Base-by-base conservation (phyloP, 2,329 filamentous ascomycete species). In the Knufia fluminis region DNA sequence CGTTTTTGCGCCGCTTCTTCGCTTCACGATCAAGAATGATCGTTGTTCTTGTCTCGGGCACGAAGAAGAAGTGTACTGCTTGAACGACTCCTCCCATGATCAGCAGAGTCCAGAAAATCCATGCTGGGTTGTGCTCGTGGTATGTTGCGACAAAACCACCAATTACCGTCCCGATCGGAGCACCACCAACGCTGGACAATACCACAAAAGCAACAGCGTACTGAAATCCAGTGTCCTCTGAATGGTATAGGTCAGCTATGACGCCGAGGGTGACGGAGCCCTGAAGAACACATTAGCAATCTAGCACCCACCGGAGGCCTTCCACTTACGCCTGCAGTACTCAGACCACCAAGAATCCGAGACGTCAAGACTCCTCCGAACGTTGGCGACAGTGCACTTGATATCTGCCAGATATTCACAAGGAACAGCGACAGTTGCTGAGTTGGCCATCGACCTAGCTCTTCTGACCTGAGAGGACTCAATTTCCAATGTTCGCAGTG, bases 321-420 rank as follows among this genome's bases (percentile, higher is more conserved):
- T n/a, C n/a, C n/a, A n/a, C n/a, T n/a, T n/a, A n/a, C n/a, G n/a
- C 80, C 80, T 3, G 79, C 79, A 2, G 78, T 80, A 3, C 76
- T 81, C 2, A 83, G 64, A 51, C 79, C 80, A 38, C 78, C 77
- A 0, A 86, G 72, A 9, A 76, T 74, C 46, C 83, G 77, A n/a
- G 80, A 81, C n/a, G 82, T 77, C 52, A 89, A 67, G 50, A 89
- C 71, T 2, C 78, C 75, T 4, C 70, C 78, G 54, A 86, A 87
- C 60, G 87, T 88, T 1, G 79, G 80, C 0, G 85, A 84, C 43
- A 88, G 66, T 0, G 77, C 84, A 28, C 85, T 83, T 1, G 82
- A 82, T 0, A 88, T 64, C 57, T 86, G 83, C 76, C 79, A 91
- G 46, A 90, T 67, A 60, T 91, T 91, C 62, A 90, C 84, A 14